A percentile compares a stretch with the other conserved stretches of the same genome.
These are phyloP conservation scores for Karstenula rhodostoma DNA, from an alignment of 2,329 filamentous ascomycete species.

Conservation along the genomic window DNA sequence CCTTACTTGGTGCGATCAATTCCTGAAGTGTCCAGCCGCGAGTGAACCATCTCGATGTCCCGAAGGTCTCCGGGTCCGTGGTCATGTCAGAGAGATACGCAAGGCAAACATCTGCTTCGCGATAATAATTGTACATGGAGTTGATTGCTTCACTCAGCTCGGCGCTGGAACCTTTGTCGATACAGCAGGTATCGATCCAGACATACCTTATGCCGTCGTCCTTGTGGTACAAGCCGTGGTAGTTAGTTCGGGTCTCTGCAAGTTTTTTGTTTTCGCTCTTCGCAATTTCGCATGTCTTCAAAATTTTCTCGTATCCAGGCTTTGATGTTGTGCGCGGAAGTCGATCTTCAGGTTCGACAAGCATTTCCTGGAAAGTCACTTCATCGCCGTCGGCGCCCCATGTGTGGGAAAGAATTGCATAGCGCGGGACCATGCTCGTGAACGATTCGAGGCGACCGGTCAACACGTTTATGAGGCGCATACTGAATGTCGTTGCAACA, in stretches of 20 bases:
- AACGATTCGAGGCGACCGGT: neutral
- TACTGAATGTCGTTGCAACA: neutral
- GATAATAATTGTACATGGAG: constrained; percentile 23
- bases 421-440: neutral
- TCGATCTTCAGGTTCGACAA: neutral
- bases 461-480: neutral
- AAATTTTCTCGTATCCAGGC: neutral
- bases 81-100: constrained; percentile 28
- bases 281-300: neutral
- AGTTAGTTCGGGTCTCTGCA: neutral
- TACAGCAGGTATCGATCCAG: constrained; percentile 25
- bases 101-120: constrained; percentile 25
- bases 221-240: neutral
- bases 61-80: constrained; percentile 9
- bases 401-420: neutral
- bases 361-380: neutral
- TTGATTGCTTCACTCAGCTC: constrained; percentile 10
- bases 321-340: neutral
- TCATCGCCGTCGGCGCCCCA: neutral
- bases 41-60: constrained; percentile 22
- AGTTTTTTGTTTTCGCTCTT: neutral
- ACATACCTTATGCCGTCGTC: neutral
- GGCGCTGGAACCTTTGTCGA: constrained; percentile 16
- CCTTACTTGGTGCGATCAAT: constrained; percentile 14
- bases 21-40: constrained; percentile 24